Evolutionary conservation across 139 green algal genomes (phyloP).

Genomic region (Coelastrella sp.): DNA sequence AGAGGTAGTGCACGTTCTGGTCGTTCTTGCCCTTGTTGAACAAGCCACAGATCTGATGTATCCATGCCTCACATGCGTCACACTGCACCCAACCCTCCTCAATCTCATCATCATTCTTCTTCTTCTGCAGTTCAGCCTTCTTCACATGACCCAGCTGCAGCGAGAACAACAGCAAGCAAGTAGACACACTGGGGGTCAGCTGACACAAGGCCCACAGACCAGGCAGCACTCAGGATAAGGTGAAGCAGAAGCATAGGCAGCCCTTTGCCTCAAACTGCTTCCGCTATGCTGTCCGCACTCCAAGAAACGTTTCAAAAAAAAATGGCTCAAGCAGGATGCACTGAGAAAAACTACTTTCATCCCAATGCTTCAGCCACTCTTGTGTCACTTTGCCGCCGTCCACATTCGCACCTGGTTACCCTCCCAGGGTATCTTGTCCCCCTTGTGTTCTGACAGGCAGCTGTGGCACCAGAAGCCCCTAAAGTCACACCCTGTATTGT

Average conservation of each 20-base stretch:
- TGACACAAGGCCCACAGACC: too few species aligned
- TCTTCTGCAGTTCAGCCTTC: slow-evolving; percentile 84
- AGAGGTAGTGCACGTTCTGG: slow-evolving; percentile 89
- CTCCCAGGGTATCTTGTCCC: slow-evolving; percentile 68
- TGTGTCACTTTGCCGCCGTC: too few species aligned
- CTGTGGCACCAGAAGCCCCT: slow-evolving; percentile 86
- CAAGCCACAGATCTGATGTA: slow-evolving; percentile 97
- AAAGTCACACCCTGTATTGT: slow-evolving; percentile 51
- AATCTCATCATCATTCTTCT: slow-evolving; percentile 95
- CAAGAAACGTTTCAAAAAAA: too few species aligned
- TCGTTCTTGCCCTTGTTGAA: slow-evolving; percentile 98
- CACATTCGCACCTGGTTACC: slow-evolving; percentile 27
- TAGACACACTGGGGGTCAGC: neutral
- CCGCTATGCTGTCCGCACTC: too few species aligned
- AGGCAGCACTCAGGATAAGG: too few species aligned
- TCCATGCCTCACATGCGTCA: slow-evolving; percentile 95
- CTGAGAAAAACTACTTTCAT: too few species aligned
- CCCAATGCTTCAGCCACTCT: too few species aligned
- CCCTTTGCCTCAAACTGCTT: too few species aligned
- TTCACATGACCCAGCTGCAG: slow-evolving; percentile 45
- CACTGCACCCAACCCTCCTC: slow-evolving; percentile 98
- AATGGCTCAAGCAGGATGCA: too few species aligned
- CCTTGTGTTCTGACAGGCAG: slow-evolving; percentile 80
- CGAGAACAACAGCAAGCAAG: neutral
- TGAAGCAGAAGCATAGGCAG: too few species aligned